A percentile compares a stretch with the other conserved stretches of the same genome.
Evolutionary conservation across 805 yeast genomes (phyloP).

Genomic region (Cephaloascus albidus): DNA sequence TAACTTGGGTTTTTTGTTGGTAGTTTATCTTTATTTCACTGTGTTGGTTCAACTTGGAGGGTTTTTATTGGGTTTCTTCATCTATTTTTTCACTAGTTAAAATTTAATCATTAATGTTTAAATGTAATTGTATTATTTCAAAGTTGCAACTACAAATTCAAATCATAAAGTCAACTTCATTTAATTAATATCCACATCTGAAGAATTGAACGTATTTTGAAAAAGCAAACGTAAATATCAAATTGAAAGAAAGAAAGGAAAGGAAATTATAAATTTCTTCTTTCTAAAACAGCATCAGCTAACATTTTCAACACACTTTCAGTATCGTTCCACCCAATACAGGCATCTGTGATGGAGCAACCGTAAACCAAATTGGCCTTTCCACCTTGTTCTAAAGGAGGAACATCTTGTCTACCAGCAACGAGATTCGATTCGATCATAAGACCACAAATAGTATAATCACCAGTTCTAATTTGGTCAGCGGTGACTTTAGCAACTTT

Average conservation of each 20-base stretch:
- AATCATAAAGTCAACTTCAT: too few relatives aligned
- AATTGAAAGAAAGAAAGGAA: background rate
- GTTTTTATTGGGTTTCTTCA: too few relatives aligned
- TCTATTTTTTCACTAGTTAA: too few relatives aligned
- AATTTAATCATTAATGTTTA: too few relatives aligned
- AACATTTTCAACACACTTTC: constrained; percentile 59
- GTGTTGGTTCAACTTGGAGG: too few relatives aligned
- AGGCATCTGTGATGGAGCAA: constrained; percentile 94
- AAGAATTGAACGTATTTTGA: background rate
- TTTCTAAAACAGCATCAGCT: constrained; percentile 70
- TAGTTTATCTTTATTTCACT: too few relatives aligned
- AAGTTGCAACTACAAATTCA: too few relatives aligned
- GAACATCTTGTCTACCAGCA: constrained; percentile 92
- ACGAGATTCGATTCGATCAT: constrained; percentile 93
- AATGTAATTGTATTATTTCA: too few relatives aligned
- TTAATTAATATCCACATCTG: background rate
- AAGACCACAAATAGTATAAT: constrained; percentile 73
- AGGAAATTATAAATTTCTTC: constrained; percentile 37
- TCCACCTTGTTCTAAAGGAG: constrained; percentile 58
- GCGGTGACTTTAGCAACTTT: constrained; percentile 71
- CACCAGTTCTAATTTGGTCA: constrained; percentile 72
- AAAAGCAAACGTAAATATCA: background rate
- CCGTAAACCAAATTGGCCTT: constrained; percentile 77
- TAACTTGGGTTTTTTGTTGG: too few relatives aligned
- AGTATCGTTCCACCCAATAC: constrained; percentile 87